Evolutionary conservation across 2,329 filamentous ascomycete species (phyloP), one percentile per base, ranked within the genome.

Genomic region (Sarocladium oryzae): DNA sequence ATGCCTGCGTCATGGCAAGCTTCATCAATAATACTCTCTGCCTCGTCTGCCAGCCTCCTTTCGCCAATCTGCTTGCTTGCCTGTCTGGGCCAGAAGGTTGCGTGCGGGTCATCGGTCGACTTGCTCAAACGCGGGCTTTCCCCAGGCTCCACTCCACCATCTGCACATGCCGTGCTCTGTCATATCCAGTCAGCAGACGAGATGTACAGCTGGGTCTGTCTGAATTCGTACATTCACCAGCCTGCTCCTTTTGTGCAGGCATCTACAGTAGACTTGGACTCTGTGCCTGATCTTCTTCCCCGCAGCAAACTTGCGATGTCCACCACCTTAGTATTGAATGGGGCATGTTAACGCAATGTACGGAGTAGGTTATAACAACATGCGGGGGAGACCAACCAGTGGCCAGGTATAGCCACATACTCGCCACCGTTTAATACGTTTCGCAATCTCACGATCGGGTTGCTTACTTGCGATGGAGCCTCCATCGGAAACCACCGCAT

Each of bases 221-320:
- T 40, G 16, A 13, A 20, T 16, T 40, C 21, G 16, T 30, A 30
- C 28, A 30, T 30, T 13, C 40, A 28, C 21, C 11, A 43, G 20
- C 21, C n/a, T 16, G 10, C 40, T 26, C n/a, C 35, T 18, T 9
- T 26, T 43, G 7, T 40, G 11, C 20, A 7, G 5, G 20, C 20
- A 3, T 26, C n/a, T n/a, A n/a, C n/a, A n/a, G n/a, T n/a, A n/a
- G 6, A n/a, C 40, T 28, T 10, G 28, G 16, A 18, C 26, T 18
- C 28, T 33, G 43, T 48, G 43, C 43, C 43, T 48, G 43, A 48
- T 48, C 43, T 18, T 48, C 43, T 48, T 48, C 43, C 43, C 43
- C 43, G 43, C 43, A 48, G 26, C 43, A 16, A 24, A 32, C 43
- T 21, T 23, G 8, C 33, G 7, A 15, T 18, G 13, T 13, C 28